Evolutionary conservation across 495 filamentous ascomycete genomes (phyloP).

Genomic region (Xylaria cubensis): DNA sequence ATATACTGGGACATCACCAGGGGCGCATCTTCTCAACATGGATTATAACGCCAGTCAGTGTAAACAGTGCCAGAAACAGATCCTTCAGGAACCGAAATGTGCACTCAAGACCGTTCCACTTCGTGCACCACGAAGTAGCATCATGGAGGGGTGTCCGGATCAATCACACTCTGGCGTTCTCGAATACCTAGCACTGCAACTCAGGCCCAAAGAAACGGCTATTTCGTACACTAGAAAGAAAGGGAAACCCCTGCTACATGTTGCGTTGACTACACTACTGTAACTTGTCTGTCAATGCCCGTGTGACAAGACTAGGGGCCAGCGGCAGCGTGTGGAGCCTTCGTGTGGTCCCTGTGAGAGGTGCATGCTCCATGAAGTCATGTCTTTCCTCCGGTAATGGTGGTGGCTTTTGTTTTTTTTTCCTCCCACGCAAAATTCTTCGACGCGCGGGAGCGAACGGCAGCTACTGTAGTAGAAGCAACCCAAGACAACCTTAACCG

Average conservation of each 20-base stretch:
- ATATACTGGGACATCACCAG: conserved; percentile 21
- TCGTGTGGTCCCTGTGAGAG: conserved; percentile 10
- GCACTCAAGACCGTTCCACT: conserved; percentile 13
- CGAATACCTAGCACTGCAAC: conserved; percentile 5
- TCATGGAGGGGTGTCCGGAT: conserved; percentile 21
- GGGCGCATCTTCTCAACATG: conserved; percentile 17
- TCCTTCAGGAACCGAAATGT: conserved; percentile 19
- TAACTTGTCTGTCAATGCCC: conserved; percentile 6
- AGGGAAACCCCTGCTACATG: conserved; percentile 14
- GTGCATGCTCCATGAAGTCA: conserved; percentile 12
- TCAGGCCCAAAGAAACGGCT: neutral
- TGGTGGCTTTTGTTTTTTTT: neutral
- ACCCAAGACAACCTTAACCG: conserved; percentile 1
- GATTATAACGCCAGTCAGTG: conserved; percentile 18
- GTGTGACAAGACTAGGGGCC: conserved; percentile 10
- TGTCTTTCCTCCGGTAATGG: neutral
- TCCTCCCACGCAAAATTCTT: neutral
- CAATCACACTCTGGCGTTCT: conserved; percentile 12
- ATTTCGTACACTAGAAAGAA: neutral
- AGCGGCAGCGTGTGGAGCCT: conserved; percentile 24
- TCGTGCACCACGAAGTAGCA: conserved; percentile 8
- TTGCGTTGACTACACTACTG: conserved; percentile 2
- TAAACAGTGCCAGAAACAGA: conserved; percentile 19
- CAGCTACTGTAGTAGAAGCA: neutral
- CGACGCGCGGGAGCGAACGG: conserved; percentile 12